Base-by-base conservation (phyloP, 1,139 yeast genomes). In the Magnusiomyces suaveolens region DNA sequence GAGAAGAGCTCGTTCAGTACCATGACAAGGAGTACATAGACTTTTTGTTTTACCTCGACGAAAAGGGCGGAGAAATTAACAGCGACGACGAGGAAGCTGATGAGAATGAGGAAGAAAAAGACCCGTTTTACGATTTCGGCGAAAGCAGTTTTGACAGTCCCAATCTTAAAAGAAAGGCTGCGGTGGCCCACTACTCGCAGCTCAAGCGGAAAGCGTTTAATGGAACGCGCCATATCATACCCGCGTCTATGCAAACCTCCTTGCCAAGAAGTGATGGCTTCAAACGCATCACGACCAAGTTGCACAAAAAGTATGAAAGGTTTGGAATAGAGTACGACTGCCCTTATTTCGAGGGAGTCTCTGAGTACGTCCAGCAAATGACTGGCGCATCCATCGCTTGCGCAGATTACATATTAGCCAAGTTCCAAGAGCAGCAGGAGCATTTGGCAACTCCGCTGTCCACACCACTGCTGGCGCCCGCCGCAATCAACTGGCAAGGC, bases 401-500 rank as follows among this genome's bases (percentile, higher is more conserved):
- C 26, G 82, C 82, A 0, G 70, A 69, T 18, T 69, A 64, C 52
- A 64, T 74, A 3, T 23, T 52, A 3, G 39, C 46, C 8, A 46
- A n/a, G 38, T 18, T 32, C 2, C 2, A 26, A 8, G 48, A 46
- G 3, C 48, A 46, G 18, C 18, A 43, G 18, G 20, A 46, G 33
- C 6, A 24, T 3, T 20, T 21, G 4, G 6, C 23, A 4, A 20
- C 44, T 20, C 25, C 44, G 25, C 25, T 20, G 6, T 20, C n/a
- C 2, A 8, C 21, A 20, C 38, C 6, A 46, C 20, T 10, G 12
- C 41, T 43, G 12, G 54, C 55, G 10, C 62, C 68, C 3, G 70
- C 82, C 1, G 83, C 77, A 0, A 73, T 85, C 48, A 84, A 84
- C 63, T 85, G 90, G 90, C 80, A 80, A 62, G 95, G 94, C 1